These are phyloP conservation scores for Monosporozyma aerobia DNA, from an alignment of 805 yeast genomes.

Conservation along the genomic window DNA sequence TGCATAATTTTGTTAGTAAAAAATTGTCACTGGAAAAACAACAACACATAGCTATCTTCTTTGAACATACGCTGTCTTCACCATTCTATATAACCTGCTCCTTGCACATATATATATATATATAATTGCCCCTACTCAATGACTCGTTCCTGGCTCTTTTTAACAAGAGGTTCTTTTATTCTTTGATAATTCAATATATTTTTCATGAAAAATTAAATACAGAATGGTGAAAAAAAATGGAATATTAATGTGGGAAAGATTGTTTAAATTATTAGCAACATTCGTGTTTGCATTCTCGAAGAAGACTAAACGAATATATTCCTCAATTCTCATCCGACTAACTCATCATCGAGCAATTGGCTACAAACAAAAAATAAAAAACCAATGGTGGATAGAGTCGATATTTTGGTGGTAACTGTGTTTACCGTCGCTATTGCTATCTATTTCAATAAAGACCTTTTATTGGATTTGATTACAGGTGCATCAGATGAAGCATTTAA, in stretches of 20 bases:
- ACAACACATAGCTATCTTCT: not conserved
- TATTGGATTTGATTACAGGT: constrained; percentile 9
- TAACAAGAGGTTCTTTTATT: too few relatives aligned
- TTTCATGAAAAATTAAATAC: too few relatives aligned
- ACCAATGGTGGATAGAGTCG: not conserved
- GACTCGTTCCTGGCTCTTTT: too few relatives aligned
- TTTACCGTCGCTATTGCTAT: constrained; percentile 33
- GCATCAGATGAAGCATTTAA: constrained; percentile 6
- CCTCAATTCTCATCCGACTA: too few relatives aligned
- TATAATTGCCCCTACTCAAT: not conserved
- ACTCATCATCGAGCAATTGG: not conserved
- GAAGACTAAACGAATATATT: too few relatives aligned
- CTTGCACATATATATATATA: not conserved
- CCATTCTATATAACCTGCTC: not conserved
- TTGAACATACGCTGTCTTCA: constrained; percentile 12
- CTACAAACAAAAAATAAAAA: not conserved
- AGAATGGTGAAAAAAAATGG: too few relatives aligned
- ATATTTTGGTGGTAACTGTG: not conserved
- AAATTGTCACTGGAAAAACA: not conserved
- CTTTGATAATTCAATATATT: too few relatives aligned
- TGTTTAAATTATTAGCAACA: too few relatives aligned
- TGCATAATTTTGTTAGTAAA: not conserved
- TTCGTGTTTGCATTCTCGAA: too few relatives aligned
- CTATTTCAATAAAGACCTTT: constrained; percentile 56
- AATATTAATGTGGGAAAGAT: too few relatives aligned